phyloP scores from a whole-genome alignment of 805 yeast species.

The Yamadazyma endophytica region DNA sequence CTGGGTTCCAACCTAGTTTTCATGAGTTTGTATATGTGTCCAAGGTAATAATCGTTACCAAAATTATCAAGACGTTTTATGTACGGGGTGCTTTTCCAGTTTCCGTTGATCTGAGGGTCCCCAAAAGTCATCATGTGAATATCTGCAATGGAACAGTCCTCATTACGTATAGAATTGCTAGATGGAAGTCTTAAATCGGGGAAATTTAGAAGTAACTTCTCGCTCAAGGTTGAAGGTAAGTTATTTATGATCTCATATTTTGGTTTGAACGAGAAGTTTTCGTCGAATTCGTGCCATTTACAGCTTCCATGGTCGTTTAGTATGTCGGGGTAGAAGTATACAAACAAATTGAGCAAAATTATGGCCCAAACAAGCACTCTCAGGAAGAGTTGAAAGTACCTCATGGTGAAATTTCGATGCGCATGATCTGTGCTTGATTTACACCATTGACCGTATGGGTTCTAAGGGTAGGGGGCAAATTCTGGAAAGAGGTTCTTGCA shows the following conservation, averaged over 20 bases:
- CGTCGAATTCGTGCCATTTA: constrained; percentile 48
- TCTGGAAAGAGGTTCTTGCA: too few species aligned
- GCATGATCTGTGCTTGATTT: too few species aligned
- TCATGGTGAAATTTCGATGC: neutral
- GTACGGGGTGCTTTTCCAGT: constrained; percentile 66
- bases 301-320: constrained; percentile 43
- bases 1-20: constrained; percentile 61
- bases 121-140: constrained; percentile 81
- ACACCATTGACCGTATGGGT: too few species aligned
- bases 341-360: constrained; percentile 52
- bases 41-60: constrained; percentile 87
- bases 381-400: constrained; percentile 3
- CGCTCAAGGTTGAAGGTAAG: constrained; percentile 10
- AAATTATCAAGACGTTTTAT: constrained; percentile 74
- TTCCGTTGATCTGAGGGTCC: constrained; percentile 95
- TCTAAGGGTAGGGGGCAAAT: too few species aligned
- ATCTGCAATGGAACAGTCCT: constrained; percentile 30
- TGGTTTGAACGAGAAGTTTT: neutral
- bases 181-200: constrained; percentile 11
- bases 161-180: constrained; percentile 2
- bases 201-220: constrained; percentile 16
- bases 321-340: constrained; percentile 73
- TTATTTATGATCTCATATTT: neutral
- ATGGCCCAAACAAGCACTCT: constrained; percentile 23
- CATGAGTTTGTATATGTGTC: constrained; percentile 75